Percentiles rank a stretch among this genome's conserved stretches.
Evolutionary conservation across 2,329 filamentous ascomycete species (phyloP).

Genomic region (Hysterium pulicare): DNA sequence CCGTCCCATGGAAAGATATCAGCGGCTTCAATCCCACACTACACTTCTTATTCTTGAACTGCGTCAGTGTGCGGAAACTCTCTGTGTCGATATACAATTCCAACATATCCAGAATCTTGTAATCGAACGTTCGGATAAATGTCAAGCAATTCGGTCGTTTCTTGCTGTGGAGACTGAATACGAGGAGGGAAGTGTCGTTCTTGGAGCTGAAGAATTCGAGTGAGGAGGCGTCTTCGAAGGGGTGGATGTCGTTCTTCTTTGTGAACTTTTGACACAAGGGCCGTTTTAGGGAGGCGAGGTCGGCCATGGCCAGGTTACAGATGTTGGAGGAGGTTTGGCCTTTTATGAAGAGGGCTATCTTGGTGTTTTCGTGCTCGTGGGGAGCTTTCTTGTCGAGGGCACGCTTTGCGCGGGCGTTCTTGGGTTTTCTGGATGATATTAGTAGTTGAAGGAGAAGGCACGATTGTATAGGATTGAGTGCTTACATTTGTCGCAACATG

Average conservation of each 20-base stretch:
- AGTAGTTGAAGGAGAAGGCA: neutral
- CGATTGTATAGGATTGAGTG: neutral
- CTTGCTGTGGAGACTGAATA: conserved; percentile 84
- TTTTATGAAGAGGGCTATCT: conserved; percentile 83
- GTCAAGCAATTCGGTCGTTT: conserved; percentile 93
- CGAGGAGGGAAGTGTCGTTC: conserved; percentile 84
- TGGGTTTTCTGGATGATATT: conserved; percentile 55
- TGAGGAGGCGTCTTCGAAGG: conserved; percentile 84
- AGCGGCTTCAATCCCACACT: conserved; percentile 83
- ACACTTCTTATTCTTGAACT: conserved; percentile 65
- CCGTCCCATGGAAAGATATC: conserved; percentile 83
- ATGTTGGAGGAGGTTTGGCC: conserved; percentile 82
- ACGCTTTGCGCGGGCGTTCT: conserved; percentile 87
- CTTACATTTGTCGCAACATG: conserved; percentile 33
- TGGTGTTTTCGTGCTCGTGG: conserved; percentile 84
- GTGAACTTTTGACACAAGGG: conserved; percentile 85
- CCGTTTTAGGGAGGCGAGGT: conserved; percentile 79
- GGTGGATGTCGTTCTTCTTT: conserved; percentile 95
- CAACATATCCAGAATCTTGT: conserved; percentile 91
- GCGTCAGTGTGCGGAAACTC: conserved; percentile 64
- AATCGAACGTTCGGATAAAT: conserved; percentile 74
- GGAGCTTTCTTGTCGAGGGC: conserved; percentile 91
- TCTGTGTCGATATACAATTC: conserved; percentile 80
- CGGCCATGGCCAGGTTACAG: conserved; percentile 77
- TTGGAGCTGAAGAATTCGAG: conserved; percentile 96